Conservation (phyloP, 495 filamentous ascomycete genomes). For the Mytilinidion resinicola region DNA sequence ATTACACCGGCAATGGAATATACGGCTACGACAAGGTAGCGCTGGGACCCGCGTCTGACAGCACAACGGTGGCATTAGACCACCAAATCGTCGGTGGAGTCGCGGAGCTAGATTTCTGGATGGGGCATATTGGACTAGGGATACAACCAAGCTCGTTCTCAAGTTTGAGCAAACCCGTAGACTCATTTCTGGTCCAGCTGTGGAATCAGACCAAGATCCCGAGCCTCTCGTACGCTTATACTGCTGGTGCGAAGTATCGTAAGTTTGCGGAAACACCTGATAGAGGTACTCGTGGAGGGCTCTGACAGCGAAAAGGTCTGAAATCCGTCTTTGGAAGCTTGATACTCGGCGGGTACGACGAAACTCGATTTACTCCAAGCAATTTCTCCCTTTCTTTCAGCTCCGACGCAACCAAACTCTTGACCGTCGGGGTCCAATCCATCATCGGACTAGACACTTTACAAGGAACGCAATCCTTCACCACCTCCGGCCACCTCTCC, state of each 20-base stretch:
- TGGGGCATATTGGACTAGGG: conserved; percentile 24
- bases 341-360: conserved; percentile 36
- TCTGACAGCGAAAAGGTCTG: conserved; percentile 15
- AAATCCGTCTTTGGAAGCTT: conserved; percentile 43
- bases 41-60: conserved; percentile 13
- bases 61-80: conserved; percentile 16
- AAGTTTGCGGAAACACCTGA: neutral
- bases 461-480: conserved; percentile 23
- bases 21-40: conserved; percentile 27
- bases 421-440: conserved; percentile 32
- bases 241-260: conserved; percentile 29
- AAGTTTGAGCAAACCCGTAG: conserved; percentile 11
- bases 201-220: conserved; percentile 23
- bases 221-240: conserved; percentile 27
- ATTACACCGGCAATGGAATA: conserved; percentile 15
- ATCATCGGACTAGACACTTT: conserved; percentile 28
- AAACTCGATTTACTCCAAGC: conserved; percentile 29
- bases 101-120: conserved; percentile 22
- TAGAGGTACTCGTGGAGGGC: neutral
- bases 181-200: conserved; percentile 19
- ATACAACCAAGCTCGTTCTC: conserved; percentile 23
- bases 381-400: conserved; percentile 25
- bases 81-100: conserved; percentile 22
- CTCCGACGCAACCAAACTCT: conserved; percentile 15
- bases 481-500: conserved; percentile 23